phyloP scores from a whole-genome alignment of 129 eudicot species.

The Rutidosis leptorrhynchoides region DNA sequence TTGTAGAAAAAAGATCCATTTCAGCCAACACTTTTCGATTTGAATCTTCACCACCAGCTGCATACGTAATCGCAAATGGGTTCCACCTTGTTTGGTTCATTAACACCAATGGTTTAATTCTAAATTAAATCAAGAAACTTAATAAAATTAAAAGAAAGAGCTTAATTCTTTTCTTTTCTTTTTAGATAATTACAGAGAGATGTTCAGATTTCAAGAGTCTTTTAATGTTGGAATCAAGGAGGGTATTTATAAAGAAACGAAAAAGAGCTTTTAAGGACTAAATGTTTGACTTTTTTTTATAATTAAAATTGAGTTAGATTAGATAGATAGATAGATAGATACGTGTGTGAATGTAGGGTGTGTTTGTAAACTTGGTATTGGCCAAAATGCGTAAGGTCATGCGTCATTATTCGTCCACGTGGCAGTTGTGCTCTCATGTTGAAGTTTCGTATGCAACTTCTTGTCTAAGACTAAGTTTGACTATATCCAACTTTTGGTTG shows the following conservation, averaged over 20 bases:
- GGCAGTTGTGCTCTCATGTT: conserved; percentile 30
- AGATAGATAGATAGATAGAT: not conserved
- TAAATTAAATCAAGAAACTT: not conserved
- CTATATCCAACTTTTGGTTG: conserved; percentile 22
- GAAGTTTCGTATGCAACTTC: conserved; percentile 39
- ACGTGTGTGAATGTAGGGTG: conserved; percentile 34
- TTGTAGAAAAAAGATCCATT: conserved; percentile 65
- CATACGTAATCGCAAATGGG: conserved; percentile 14
- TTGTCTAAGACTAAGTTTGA: conserved; percentile 49
- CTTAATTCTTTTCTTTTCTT: not conserved
- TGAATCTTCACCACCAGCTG: conserved; percentile 1
- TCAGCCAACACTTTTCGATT: conserved; percentile 39
- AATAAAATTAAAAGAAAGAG: not conserved
- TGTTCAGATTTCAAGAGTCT: conserved; percentile 46
- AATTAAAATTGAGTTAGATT: not conserved
- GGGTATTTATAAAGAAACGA: conserved; percentile 35
- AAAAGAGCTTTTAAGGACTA: conserved; percentile 22
- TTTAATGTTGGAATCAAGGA: conserved; percentile 33
- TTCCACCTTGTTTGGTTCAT: conserved; percentile 41
- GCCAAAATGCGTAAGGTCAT: conserved; percentile 49
- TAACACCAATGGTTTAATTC: conserved; percentile 30
- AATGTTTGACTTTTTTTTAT: conserved; percentile 24
- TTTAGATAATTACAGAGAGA: not conserved
- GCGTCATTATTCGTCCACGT: conserved; percentile 61
- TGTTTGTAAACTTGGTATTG: conserved; percentile 24